A percentile compares a stretch with the other conserved stretches of the same genome.
phyloP scores from a whole-genome alignment of 2,329 filamentous ascomycete genomes.

The Diaporthe humulicola region DNA sequence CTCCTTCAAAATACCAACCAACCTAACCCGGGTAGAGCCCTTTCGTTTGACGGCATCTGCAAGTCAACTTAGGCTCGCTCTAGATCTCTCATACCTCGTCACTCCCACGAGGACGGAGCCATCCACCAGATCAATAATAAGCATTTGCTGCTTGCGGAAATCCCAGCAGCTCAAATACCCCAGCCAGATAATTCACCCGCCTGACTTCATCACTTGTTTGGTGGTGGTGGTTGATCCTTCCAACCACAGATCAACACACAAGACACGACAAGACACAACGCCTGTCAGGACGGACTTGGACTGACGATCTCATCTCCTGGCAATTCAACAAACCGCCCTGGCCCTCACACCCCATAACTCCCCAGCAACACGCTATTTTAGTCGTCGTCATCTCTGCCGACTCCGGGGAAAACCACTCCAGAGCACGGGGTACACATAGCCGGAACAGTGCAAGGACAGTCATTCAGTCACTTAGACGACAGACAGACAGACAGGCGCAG shows the following conservation, averaged over 20 bases:
- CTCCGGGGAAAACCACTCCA: conserved; percentile 17
- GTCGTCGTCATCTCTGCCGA: conserved; percentile 27
- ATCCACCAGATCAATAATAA: conserved; percentile 21
- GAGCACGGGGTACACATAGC: conserved; percentile 26
- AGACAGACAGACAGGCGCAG: neutral
- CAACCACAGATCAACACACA: conserved; percentile 22
- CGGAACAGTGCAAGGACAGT: conserved; percentile 33
- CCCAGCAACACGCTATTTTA: conserved; percentile 28
- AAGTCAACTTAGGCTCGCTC: conserved; percentile 40
- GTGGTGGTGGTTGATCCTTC: conserved; percentile 21
- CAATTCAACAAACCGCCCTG: conserved; percentile 26
- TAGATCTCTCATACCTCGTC: conserved; percentile 25
- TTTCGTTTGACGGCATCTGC: conserved; percentile 40
- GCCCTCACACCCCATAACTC: conserved; percentile 6
- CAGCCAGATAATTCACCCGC: conserved; percentile 19
- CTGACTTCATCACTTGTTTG: conserved; percentile 9
- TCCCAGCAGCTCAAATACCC: conserved; percentile 6
- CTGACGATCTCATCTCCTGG: conserved; percentile 28
- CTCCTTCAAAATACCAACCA: conserved; percentile 40
- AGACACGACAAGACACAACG: conserved; percentile 30
- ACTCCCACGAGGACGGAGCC: conserved; percentile 22
- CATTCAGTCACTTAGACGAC: conserved; percentile 4
- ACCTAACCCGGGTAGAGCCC: conserved; percentile 35
- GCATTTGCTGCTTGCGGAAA: conserved; percentile 23
- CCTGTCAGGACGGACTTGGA: conserved; percentile 28